A percentile compares a stretch with the other conserved stretches of the same genome.
Evolutionary conservation across 805 yeast genomes (phyloP).

Genomic region (Nakazawaea molendinolei): DNA sequence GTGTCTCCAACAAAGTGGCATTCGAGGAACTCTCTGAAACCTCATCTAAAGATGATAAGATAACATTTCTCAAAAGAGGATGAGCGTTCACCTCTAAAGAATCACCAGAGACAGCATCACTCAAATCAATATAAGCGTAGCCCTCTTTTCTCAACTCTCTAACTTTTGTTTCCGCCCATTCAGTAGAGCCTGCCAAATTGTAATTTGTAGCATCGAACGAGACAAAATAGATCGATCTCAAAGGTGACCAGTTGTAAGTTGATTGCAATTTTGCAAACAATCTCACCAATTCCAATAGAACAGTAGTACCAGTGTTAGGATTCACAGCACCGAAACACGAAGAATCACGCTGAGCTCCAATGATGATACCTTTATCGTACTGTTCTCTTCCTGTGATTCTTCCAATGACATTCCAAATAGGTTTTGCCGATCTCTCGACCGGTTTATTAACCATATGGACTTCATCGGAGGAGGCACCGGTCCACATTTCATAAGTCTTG

Average conservation of each 20-base stretch:
- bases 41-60: slow-evolving; percentile 33
- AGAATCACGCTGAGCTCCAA: slow-evolving; percentile 82
- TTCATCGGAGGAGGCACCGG: slow-evolving; percentile 26
- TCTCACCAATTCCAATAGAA: slow-evolving; percentile 64
- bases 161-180: slow-evolving; percentile 56
- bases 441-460: slow-evolving; percentile 32
- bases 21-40: slow-evolving; percentile 21
- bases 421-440: slow-evolving; percentile 47
- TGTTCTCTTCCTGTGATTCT: slow-evolving; percentile 78
- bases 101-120: slow-evolving; percentile 53
- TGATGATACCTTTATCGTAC: slow-evolving; percentile 58
- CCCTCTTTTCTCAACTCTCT: slow-evolving; percentile 53
- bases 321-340: slow-evolving; percentile 67
- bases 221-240: slow-evolving; percentile 73
- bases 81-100: slow-evolving; percentile 51
- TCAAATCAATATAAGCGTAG: slow-evolving; percentile 66
- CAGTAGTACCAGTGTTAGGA: slow-evolving; percentile 69
- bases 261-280: slow-evolving; percentile 58
- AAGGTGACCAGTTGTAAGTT: slow-evolving; percentile 71
- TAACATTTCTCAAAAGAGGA: slow-evolving; percentile 51
- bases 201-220: slow-evolving; percentile 81
- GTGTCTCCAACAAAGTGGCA: slow-evolving; percentile 16
- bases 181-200: slow-evolving; percentile 80
- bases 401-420: slow-evolving; percentile 74
- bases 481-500: slow-evolving; percentile 32